Base-by-base conservation (phyloP, 163 green algal species). In the Trebouxia gelatinosa region DNA sequence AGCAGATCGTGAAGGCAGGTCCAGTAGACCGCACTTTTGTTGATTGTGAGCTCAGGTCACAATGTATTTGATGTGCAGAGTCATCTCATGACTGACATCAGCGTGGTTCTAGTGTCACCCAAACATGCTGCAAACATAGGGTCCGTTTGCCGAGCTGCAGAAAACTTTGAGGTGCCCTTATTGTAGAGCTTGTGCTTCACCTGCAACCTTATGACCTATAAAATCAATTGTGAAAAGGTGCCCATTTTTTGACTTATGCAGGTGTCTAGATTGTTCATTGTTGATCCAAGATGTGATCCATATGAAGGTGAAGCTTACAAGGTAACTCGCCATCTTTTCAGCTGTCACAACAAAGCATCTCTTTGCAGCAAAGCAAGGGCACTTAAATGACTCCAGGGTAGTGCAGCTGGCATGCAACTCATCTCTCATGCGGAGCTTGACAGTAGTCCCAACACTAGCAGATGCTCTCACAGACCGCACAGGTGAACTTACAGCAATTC, bases 111-210 rank as follows among this genome's bases (percentile, higher is more conserved):
- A 7, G 54, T 78, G 11, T 78, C 58, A 0, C 76, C 76, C 19
- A 88, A 87, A 48, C 64, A 34, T 34, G 77, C 83, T 67, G 83
- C 35, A 21, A 87, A 87, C 58, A 84, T 87, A 39, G 83, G 83
- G 3, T 46, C 70, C 28, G 82, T 80, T 4, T 50, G 81, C 26
- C 59, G 83, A 19, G 62, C 78, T 38, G 78, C 70, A 3, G 83
- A 66, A 35, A 88, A 88, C 43, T 88, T 88, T 74, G 83, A 85
- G 80, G 80, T 82, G 48, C 0, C 43, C 4, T 39, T 9, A 3
- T 11, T 5, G 17, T 54, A 7, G 43, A 9, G 43, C 43, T 54
- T 16, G 35, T 19, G 7, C 32, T 6, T 7, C 13, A 32, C 17
- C 57, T 32, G 57, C 57, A 66, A 66, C 13, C 9, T 32, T 37